Percentiles rank a stretch among this genome's conserved stretches.
Evolutionary conservation across 306 rosid genomes (phyloP).

Genomic region (Rubus parviflorus): DNA sequence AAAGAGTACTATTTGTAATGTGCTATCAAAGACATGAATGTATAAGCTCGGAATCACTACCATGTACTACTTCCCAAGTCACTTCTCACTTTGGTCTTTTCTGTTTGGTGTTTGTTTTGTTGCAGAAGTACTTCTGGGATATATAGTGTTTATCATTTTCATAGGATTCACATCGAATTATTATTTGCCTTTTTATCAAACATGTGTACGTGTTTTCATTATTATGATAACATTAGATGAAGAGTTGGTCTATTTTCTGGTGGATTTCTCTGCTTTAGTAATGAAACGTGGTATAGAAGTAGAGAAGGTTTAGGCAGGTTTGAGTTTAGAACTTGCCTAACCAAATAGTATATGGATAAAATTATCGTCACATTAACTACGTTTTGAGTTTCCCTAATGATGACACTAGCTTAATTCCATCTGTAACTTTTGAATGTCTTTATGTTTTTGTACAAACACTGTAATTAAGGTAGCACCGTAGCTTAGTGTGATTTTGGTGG

Average conservation of each 20-base stretch:
- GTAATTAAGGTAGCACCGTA: not conserved
- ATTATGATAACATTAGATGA: not conserved
- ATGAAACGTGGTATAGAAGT: not conserved
- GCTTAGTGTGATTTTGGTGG: not conserved
- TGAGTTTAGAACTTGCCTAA: conserved; percentile 7
- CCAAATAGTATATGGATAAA: not conserved
- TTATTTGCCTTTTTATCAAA: not conserved
- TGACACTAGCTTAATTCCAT: not conserved
- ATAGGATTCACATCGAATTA: not conserved
- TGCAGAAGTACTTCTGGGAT: not conserved
- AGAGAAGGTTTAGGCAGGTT: not conserved
- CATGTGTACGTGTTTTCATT: not conserved
- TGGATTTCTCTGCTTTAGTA: not conserved
- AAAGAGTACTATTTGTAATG: conserved; percentile 7
- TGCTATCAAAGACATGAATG: conserved; percentile 33
- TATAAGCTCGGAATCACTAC: not conserved
- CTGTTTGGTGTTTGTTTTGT: not conserved
- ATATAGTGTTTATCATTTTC: not conserved
- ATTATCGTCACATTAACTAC: not conserved
- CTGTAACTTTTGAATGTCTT: not conserved
- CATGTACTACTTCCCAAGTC: not conserved
- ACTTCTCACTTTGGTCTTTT: not conserved
- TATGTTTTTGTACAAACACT: not conserved
- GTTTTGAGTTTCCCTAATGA: not conserved
- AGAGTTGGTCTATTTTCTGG: not conserved